These are phyloP conservation scores for Sechiopsis laciniata DNA, from an alignment of 306 rosid genomes.

Conservation along the genomic window DNA sequence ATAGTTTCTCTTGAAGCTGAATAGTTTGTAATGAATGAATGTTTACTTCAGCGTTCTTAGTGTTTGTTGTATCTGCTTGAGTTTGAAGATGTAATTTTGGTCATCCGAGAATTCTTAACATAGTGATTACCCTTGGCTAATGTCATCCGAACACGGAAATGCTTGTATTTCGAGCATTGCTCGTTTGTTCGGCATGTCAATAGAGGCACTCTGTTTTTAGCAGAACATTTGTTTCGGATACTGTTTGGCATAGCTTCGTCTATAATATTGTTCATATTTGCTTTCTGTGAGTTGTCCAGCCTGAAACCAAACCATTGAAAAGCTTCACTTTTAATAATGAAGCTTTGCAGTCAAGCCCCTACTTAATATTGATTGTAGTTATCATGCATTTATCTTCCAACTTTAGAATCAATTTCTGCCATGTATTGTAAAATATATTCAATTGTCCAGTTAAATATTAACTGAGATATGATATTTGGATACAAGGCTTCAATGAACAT, in stretches of 20 bases:
- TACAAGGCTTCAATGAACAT: not conserved
- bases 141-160: not conserved
- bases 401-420: not conserved
- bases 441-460: not conserved
- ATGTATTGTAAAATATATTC: not conserved
- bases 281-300: not conserved
- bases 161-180: slow-evolving; percentile 1
- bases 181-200: not conserved
- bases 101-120: not conserved
- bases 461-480: not conserved
- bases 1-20: slow-evolving; percentile 29
- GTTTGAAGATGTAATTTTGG: slow-evolving; percentile 3
- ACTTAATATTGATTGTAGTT: not conserved
- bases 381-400: not conserved
- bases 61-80: slow-evolving; percentile 23
- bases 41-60: slow-evolving; percentile 22
- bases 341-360: slow-evolving; percentile 1
- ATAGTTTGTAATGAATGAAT: slow-evolving; percentile 30
- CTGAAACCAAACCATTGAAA: not conserved
- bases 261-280: slow-evolving; percentile 4
- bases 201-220: too few species aligned
- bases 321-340: not conserved
- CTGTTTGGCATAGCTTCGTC: not conserved
- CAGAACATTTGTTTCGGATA: not conserved
- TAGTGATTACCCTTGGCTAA: not conserved